Evolutionary conservation across 2,329 filamentous ascomycete species (phyloP).

Genomic region (Aspergillus uvarum): DNA sequence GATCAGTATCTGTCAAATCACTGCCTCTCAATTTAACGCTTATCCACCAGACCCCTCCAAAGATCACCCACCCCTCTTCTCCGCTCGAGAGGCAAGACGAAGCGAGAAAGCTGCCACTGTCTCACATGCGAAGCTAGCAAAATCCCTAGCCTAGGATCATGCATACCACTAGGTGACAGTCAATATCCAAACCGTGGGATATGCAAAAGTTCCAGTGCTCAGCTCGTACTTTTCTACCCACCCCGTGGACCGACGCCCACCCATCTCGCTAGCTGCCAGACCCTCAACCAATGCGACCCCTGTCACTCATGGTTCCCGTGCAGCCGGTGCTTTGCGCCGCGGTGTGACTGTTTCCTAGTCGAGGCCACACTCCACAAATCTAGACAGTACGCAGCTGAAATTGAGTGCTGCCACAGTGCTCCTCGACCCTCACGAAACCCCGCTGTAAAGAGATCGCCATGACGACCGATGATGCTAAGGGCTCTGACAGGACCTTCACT

Average conservation of each 20-base stretch:
- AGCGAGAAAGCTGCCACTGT: background rate
- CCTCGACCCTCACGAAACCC: background rate
- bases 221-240: background rate
- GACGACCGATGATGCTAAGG: background rate
- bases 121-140: background rate
- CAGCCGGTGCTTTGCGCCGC: background rate
- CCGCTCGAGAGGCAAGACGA: background rate
- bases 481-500: background rate
- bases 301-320: background rate
- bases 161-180: background rate
- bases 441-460: background rate
- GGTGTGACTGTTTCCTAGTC: background rate
- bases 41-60: background rate
- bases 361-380: background rate
- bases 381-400: background rate
- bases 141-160: background rate
- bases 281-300: conserved; percentile 2
- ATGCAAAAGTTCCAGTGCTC: background rate
- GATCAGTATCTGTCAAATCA: background rate
- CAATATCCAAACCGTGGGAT: background rate
- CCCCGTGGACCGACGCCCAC: background rate
- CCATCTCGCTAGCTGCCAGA: background rate
- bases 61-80: background rate
- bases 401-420: background rate
- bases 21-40: background rate